Base-by-base conservation (phyloP, 768 basidiomycete genomes). In the Russula brevipes region DNA sequence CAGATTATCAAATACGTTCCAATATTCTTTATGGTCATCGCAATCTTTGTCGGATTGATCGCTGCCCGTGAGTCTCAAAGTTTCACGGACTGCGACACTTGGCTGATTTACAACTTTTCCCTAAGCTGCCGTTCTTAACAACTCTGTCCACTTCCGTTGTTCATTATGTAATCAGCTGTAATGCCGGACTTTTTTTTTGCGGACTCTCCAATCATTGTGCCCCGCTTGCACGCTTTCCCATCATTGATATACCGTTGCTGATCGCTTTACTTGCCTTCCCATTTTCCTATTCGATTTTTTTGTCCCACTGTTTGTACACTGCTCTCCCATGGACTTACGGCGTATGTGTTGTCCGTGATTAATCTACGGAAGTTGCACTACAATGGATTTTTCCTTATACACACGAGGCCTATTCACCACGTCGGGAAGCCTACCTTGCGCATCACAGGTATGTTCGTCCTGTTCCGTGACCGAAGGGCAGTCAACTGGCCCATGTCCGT, bases 1-100 rank as follows among this genome's bases (percentile, higher is more conserved):
- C 67, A 90, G 88, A 85, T 92, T 66, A 79, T 91, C 75, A 89
- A 86, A 75, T 95, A 95, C 69, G 88, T 94, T 51, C 75, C 88
- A 57, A 73, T 94, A 52, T 98, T 90, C 74, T 73, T 88, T 42
- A 54, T 81, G 50, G 81, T 85, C 67, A 81, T 95, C 61, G 80
- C 81, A 58, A 66, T 85, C 64, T 92, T 96, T 70, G 81, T 85
- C 42, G 85, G 84, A 47, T 80, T 97, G 68, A 86, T 98, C 72
- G 85, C 81, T 69, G 73, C 89, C 67, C 91, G 89, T 91, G 74
- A 78, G 89, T 82, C 41, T 24, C 14, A 24, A 24, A n/a, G 24
- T 8, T 38, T 38, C 5, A 14, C 12, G 17, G 17, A 6, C 16
- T 4, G 17, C 2, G n/a, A 41, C 12, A 51, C 2, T 3, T 9